Percentiles rank a stretch among this genome's conserved stretches.
Conservation (phyloP, 148 eudicot genomes). For the Rhododendron williamsianum region DNA sequence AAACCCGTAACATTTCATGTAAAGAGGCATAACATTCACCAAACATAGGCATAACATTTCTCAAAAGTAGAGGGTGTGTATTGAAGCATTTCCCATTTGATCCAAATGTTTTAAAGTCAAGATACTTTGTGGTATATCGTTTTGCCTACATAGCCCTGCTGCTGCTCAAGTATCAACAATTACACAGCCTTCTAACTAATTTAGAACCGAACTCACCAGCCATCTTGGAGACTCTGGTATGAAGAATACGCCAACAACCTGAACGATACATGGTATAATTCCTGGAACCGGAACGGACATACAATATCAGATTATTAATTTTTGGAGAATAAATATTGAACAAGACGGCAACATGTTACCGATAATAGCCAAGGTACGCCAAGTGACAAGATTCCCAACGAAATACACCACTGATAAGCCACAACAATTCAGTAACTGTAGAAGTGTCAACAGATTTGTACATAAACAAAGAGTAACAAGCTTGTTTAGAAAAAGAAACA, state of each 20-base stretch:
- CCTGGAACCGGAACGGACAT: slow-evolving; percentile 9
- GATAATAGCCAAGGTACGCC: slow-evolving; percentile 46
- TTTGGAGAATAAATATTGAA: not conserved
- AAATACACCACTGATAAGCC: slow-evolving; percentile 37
- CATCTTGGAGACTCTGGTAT: slow-evolving; percentile 18
- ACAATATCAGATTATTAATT: not conserved
- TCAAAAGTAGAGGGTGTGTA: too few relatives aligned
- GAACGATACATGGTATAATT: slow-evolving; percentile 12
- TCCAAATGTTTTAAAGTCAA: not conserved
- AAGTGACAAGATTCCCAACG: slow-evolving; percentile 27
- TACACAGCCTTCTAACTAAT: not conserved
- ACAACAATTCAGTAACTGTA: slow-evolving; percentile 29
- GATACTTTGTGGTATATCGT: not conserved
- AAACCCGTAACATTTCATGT: too few relatives aligned
- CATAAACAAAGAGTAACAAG: not conserved
- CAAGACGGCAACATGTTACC: slow-evolving; percentile 18
- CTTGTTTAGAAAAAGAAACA: too few relatives aligned
- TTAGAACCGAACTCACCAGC: slow-evolving; percentile 6
- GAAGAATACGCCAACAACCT: slow-evolving; percentile 13
- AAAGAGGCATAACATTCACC: too few relatives aligned
- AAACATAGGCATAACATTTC: too few relatives aligned
- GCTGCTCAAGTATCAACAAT: not conserved
- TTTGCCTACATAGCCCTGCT: not conserved
- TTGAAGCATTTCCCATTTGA: not conserved
- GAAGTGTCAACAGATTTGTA: not conserved